Evolutionary conservation across 441 rosid species (phyloP).

Genomic region (Isatis lusitanica): DNA sequence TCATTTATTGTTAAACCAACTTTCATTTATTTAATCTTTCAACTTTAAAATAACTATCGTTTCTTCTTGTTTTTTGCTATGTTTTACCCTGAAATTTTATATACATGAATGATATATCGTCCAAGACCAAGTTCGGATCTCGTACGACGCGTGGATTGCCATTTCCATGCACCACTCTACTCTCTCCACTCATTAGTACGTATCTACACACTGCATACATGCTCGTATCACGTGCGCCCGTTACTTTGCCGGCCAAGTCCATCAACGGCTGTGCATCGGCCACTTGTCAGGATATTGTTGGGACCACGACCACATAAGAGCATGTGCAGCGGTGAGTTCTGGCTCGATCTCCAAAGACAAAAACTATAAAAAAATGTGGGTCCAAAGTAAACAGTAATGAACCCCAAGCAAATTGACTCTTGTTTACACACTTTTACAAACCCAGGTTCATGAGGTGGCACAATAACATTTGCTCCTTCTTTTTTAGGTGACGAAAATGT

Average conservation of each 20-base stretch:
- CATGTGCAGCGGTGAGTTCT: no score
- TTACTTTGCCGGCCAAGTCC: constrained; percentile 17
- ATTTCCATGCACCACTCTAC: constrained; percentile 34
- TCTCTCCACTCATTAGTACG: constrained; percentile 38
- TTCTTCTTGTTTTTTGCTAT: background rate
- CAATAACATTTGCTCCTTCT: no score
- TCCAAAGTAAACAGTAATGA: no score
- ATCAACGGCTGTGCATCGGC: constrained; percentile 16
- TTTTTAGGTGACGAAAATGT: no score
- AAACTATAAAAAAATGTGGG: no score
- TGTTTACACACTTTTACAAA: no score
- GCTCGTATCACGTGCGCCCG: constrained; percentile 33
- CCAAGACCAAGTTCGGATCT: constrained; percentile 35
- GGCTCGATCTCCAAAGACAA: no score
- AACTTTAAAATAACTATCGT: background rate
- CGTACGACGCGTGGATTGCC: constrained; percentile 37
- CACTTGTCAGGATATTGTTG: background rate
- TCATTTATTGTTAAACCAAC: background rate
- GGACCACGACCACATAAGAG: constrained; percentile 27
- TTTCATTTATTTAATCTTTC: background rate
- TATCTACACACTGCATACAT: constrained; percentile 27
- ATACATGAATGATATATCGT: constrained; percentile 28
- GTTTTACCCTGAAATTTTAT: constrained; percentile 10
- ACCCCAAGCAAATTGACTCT: no score
- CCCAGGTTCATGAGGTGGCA: no score